Evolutionary conservation across 1,284 basidiomycete species (phyloP), one percentile per base, ranked within the genome.

Genomic region (Heterobasidion parviporum): DNA sequence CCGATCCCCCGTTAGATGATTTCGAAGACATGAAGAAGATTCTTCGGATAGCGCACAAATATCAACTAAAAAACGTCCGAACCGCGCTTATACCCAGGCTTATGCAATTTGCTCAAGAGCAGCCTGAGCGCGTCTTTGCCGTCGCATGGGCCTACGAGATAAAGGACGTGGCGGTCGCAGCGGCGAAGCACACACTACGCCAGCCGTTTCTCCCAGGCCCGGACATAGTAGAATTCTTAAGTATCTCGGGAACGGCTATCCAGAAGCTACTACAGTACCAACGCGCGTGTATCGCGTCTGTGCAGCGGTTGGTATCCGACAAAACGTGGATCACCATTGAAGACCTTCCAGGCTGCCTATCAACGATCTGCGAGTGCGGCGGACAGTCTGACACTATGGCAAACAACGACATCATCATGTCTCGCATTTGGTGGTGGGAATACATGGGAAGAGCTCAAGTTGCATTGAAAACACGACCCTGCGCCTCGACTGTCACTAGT

Each of bases 41-140:
- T 53, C 2, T 45, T 58, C 8, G 20, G 1, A 53, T 52, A 0
- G 57, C 59, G 7, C n/a, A 53, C 15, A 60, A 62, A 41, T 59
- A 55, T 45, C 54, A 60, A 2, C 49, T 62, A 50, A 34, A 38
- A 3, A n/a, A 38, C 33, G 55, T 36, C n/a, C 18, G 35, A 6
- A 26, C 32, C 2, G 43, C 12, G 8, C 41, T 38, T 1, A 20
- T 45, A 5, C 47, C 14, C 38, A 10, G 5, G 9, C 18, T 48
- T 10, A n/a, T 20, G 16, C 10, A 16, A 15, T 18, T n/a, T 10
- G 46, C 46, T n/a, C 12, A 48, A 7, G 46, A 48, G 16, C 16
- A 48, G n/a, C 57, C 57, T 12, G 46, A 35, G 20, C 32, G 48
- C 14, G 56, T 55, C 34, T 60, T 35, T 49, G 49, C 49, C 32